Conservation (phyloP, 2,329 filamentous ascomycete species). For the Aspergillus piperis region DNA sequence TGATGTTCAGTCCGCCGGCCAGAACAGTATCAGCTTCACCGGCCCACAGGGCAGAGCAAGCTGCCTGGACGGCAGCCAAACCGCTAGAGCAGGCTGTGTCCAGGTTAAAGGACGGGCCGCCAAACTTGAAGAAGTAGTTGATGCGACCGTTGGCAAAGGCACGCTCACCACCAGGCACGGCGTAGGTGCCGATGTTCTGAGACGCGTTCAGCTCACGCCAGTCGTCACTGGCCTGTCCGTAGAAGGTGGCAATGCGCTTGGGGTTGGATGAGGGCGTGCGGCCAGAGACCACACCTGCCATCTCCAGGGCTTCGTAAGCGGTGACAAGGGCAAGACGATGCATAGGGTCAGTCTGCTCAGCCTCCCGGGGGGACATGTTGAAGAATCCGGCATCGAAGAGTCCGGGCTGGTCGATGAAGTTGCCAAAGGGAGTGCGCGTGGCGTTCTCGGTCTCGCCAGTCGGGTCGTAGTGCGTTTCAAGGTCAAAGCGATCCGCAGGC, state of each 20-base stretch:
- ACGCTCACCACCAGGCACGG: constrained; percentile 28
- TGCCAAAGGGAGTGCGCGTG: constrained; percentile 23
- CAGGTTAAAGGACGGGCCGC: constrained; percentile 68
- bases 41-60: constrained; percentile 70
- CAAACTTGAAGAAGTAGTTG: constrained; percentile 75
- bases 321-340: constrained; percentile 74
- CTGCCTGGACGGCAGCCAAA: constrained; percentile 68
- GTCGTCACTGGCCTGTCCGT: too few species aligned
- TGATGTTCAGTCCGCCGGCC: constrained; percentile 69
- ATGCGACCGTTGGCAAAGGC: constrained; percentile 65
- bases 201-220: too few species aligned
- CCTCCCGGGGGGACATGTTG: constrained; percentile 63
- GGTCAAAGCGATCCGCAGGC: too few species aligned
- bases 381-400: constrained; percentile 45
- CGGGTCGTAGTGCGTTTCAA: too few species aligned
- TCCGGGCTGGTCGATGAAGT: constrained; percentile 41
- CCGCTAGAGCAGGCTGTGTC: constrained; percentile 70
- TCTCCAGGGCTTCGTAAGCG: constrained; percentile 77
- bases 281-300: constrained; percentile 72
- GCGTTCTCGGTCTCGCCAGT: too few species aligned
- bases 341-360: constrained; percentile 78
- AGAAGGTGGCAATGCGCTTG: constrained; percentile 60
- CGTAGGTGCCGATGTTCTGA: too few species aligned
- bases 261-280: constrained; percentile 64
- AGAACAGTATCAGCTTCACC: constrained; percentile 78